These are phyloP conservation scores for Aspergillus hancockii DNA, from an alignment of 495 filamentous ascomycete species.

Conservation along the genomic window DNA sequence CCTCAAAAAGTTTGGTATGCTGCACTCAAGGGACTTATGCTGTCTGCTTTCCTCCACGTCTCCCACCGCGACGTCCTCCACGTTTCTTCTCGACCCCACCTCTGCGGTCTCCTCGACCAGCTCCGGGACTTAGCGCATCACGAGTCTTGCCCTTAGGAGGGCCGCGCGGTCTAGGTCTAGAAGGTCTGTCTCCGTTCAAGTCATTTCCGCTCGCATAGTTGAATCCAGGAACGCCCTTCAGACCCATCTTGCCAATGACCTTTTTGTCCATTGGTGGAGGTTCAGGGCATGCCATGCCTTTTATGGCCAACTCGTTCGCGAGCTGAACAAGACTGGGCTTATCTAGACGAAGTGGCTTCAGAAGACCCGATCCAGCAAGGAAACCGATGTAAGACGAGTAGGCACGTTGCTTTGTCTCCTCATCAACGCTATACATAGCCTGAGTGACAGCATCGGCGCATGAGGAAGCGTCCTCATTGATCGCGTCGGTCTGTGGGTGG, in stretches of 20 bases:
- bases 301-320: conserved; percentile 45
- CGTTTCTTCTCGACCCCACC: conserved; percentile 29
- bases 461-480: conserved; percentile 30
- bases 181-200: conserved; percentile 11
- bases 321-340: conserved; percentile 44
- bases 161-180: conserved; percentile 19
- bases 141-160: conserved; percentile 24
- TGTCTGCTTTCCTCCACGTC: conserved; percentile 13
- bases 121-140: conserved; percentile 36
- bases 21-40: background rate
- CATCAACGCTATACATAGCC: conserved; percentile 46
- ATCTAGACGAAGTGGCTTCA: conserved; percentile 41
- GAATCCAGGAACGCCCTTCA: conserved; percentile 50
- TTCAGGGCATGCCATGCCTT: conserved; percentile 48
- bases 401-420: conserved; percentile 51
- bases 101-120: conserved; percentile 24
- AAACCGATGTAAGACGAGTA: conserved; percentile 58
- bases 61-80: conserved; percentile 23
- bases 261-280: conserved; percentile 49
- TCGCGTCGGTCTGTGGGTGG: conserved; percentile 44
- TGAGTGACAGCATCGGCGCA: conserved; percentile 26
- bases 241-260: conserved; percentile 49
- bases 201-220: conserved; percentile 34
- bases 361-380: conserved; percentile 42
- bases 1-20: too few species aligned